phyloP scores from a whole-genome alignment of 176 grass and related monocot genomes.

The Otatea glauca region DNA sequence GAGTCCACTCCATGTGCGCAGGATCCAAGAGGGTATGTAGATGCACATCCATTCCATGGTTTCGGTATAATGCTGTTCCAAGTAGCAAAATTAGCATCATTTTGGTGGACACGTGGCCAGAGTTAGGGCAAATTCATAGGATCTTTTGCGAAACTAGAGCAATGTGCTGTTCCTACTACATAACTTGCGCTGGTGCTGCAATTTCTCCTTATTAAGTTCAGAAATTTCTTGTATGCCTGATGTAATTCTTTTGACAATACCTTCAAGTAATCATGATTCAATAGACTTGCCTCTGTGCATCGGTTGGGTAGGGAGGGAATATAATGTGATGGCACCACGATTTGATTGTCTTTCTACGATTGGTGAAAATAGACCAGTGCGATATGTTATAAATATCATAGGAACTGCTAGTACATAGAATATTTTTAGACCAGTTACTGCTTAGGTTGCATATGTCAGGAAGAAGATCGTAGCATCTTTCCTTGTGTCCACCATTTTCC shows the following conservation, averaged over 20 bases:
- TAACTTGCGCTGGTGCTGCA: not conserved
- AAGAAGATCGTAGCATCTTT: not conserved
- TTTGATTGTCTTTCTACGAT: not conserved
- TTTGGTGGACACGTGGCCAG: not conserved
- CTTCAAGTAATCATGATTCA: not conserved
- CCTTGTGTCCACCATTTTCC: not conserved
- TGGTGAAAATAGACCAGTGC: not conserved
- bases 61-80: not conserved
- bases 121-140: not conserved
- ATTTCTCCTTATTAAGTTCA: not conserved
- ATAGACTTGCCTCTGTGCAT: too few species aligned
- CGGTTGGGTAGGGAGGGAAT: not conserved
- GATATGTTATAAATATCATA: too few species aligned
- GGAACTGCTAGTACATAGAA: too few species aligned
- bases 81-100: not conserved
- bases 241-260: not conserved
- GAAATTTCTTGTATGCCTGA: not conserved
- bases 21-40: conserved; percentile 23
- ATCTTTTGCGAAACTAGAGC: not conserved
- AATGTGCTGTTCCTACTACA: not conserved
- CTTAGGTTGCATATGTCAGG: not conserved
- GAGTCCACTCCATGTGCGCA: not conserved
- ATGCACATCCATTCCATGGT: not conserved
- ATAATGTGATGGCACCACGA: not conserved
- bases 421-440: not conserved